These are phyloP conservation scores for Cenchrus fungigraminus DNA, from an alignment of 176 grass and related monocot genomes.

Conservation along the genomic window DNA sequence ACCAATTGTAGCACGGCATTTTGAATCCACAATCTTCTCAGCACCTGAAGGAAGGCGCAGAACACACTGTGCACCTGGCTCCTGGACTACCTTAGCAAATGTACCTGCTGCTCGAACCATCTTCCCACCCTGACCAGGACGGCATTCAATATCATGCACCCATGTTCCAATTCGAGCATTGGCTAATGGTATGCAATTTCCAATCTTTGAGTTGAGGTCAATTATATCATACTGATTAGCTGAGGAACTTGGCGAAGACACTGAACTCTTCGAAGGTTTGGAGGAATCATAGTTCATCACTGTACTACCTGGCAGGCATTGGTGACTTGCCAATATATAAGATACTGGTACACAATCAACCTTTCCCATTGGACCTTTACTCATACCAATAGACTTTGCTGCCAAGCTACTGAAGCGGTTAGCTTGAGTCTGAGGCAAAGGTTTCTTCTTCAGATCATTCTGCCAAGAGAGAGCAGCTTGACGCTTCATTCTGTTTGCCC, in stretches of 20 bases:
- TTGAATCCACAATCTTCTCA: conserved; percentile 19
- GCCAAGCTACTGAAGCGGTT: conserved; percentile 1
- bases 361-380: neutral
- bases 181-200: conserved; percentile 12
- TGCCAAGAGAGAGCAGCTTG: conserved; percentile 25
- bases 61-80: conserved; percentile 18
- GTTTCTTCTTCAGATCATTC: conserved; percentile 28
- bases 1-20: conserved; percentile 21
- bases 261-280: neutral
- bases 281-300: conserved; percentile 25
- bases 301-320: conserved; percentile 9
- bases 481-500: conserved; percentile 21
- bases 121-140: conserved; percentile 27
- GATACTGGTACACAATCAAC: conserved; percentile 15
- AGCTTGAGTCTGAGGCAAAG: neutral
- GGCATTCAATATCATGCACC: conserved; percentile 6
- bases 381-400: neutral
- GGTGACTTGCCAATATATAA: conserved; percentile 22
- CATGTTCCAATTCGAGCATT: conserved; percentile 13
- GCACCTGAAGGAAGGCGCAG: conserved; percentile 20
- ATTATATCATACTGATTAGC: conserved; percentile 19
- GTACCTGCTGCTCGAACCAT: conserved; percentile 26
- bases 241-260: neutral
- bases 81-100: conserved; percentile 22
- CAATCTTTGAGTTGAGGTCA: conserved; percentile 22